Percentiles rank a stretch among this genome's conserved stretches.
Conservation (phyloP, 2,329 filamentous ascomycete species). For the Pestalotiopsis sp. region DNA sequence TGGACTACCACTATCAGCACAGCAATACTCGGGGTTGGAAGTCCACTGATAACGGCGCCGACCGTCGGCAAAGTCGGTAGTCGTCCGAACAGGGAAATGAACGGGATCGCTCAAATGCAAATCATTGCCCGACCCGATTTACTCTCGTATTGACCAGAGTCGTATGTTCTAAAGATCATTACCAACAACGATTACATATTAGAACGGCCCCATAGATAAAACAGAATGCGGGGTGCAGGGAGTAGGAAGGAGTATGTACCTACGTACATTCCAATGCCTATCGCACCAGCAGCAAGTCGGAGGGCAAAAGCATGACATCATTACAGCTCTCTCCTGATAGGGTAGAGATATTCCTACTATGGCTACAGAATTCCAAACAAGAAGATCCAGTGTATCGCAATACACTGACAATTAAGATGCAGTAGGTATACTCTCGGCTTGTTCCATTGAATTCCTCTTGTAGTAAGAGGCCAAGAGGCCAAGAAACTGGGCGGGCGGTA, state of each 20-base stretch:
- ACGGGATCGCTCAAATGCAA: neutral
- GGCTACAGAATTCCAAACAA: neutral
- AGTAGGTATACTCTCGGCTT: too few species aligned
- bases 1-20: neutral
- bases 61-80: neutral
- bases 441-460: neutral
- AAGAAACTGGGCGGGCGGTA: neutral
- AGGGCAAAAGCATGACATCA: neutral
- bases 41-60: neutral
- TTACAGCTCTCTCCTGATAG: neutral
- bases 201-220: neutral
- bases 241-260: neutral
- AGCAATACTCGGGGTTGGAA: neutral
- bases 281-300: neutral
- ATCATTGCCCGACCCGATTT: neutral
- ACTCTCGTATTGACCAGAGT: neutral
- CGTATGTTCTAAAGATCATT: neutral
- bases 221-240: neutral
- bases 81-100: neutral
- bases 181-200: neutral
- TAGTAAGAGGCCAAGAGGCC: neutral
- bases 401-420: too few species aligned
- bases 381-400: neutral
- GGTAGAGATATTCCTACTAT: neutral
- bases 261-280: neutral